phyloP scores from a whole-genome alignment of 78 protist genomes.

The Pigoraptor vietnamica region DNA sequence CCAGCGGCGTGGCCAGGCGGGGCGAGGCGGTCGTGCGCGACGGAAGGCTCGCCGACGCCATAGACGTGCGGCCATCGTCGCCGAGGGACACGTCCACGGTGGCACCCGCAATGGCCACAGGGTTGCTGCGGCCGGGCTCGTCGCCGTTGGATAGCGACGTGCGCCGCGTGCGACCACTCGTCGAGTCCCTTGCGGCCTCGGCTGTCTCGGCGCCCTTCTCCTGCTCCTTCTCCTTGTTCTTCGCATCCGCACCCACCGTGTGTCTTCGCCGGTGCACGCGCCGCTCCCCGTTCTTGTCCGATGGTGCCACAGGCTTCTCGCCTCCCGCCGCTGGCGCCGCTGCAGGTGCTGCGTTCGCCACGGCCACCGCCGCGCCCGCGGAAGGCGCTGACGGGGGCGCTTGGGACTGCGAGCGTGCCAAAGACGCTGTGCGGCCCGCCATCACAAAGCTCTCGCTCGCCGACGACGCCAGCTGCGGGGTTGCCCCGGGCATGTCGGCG shows the following conservation, averaged over 20 bases:
- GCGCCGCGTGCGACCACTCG: too few relatives aligned
- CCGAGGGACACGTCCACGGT: too few relatives aligned
- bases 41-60: background rate
- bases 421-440: too few relatives aligned
- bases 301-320: background rate
- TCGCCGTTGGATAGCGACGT: too few relatives aligned
- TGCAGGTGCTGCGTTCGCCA: background rate
- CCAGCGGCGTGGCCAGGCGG: background rate
- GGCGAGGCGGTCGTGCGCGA: background rate
- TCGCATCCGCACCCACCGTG: background rate
- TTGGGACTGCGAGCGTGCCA: too few relatives aligned
- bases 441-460: background rate
- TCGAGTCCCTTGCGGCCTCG: too few relatives aligned
- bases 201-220: too few relatives aligned
- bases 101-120: too few relatives aligned
- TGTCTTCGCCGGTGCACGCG: background rate
- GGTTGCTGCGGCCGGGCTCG: too few relatives aligned
- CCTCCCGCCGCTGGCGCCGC: background rate
- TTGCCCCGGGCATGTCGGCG: background rate
- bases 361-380: too few relatives aligned
- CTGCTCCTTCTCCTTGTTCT: too few relatives aligned
- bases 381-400: too few relatives aligned
- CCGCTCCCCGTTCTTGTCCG: background rate
- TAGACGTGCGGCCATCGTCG: background rate
- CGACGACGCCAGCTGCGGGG: background rate